phyloP scores from a whole-genome alignment of 2,329 filamentous ascomycete species.

The Bipolaris oryzae region DNA sequence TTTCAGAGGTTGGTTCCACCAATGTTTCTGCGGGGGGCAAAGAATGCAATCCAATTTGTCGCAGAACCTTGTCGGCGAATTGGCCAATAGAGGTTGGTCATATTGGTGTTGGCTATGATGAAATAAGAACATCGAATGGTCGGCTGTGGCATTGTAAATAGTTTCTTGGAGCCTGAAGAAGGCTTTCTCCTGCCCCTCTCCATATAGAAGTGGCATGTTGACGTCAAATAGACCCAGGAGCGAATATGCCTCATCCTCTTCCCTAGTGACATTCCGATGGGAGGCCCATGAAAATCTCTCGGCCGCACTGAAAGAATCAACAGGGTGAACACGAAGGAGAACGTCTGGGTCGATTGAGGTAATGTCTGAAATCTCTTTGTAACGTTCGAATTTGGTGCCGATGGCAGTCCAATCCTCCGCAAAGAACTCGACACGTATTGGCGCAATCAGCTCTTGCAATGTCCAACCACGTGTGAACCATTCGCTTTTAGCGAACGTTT shows the following conservation, averaged over 20 bases:
- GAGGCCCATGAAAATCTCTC: conserved; percentile 29
- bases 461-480: conserved; percentile 30
- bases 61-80: no score
- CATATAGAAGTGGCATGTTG: conserved; percentile 37
- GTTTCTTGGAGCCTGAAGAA: conserved; percentile 13
- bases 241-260: conserved; percentile 25
- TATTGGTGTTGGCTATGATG: no score
- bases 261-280: conserved; percentile 21
- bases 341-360: not conserved
- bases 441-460: conserved; percentile 24
- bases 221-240: conserved; percentile 26
- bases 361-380: not conserved
- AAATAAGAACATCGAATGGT: no score
- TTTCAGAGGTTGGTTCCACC: no score
- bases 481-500: no score
- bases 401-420: not conserved
- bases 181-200: conserved; percentile 26
- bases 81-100: no score
- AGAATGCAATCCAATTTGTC: no score
- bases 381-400: not conserved
- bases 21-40: no score
- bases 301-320: not conserved
- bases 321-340: not conserved
- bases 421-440: conserved; percentile 10
- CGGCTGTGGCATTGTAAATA: no score